Evolutionary conservation across 2,329 filamentous ascomycete genomes (phyloP).

Genomic region (Talaromyces islandicus): DNA sequence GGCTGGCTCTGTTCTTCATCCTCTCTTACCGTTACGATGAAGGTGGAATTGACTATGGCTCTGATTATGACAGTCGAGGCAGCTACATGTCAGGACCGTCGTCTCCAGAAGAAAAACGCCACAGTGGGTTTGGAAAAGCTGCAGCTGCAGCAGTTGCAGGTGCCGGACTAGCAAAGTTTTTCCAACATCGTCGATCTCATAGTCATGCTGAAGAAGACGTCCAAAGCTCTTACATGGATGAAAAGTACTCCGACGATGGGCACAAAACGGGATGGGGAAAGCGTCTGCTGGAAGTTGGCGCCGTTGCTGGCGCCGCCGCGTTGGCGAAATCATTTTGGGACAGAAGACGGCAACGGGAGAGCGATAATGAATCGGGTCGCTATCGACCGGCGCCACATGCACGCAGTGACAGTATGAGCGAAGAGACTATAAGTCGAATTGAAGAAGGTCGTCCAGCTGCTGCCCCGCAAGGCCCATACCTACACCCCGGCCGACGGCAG

Average conservation of each 20-base stretch:
- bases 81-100: slow-evolving; percentile 52
- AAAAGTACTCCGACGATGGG: slow-evolving; percentile 58
- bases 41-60: slow-evolving; percentile 43
- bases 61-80: slow-evolving; percentile 54
- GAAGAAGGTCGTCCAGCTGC: slow-evolving; percentile 46
- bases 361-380: slow-evolving; percentile 47
- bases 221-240: slow-evolving; percentile 55
- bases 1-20: slow-evolving; percentile 72
- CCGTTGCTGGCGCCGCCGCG: slow-evolving; percentile 57
- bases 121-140: slow-evolving; percentile 43
- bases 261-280: slow-evolving; percentile 52
- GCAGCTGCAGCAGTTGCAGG: slow-evolving; percentile 53
- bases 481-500: slow-evolving; percentile 20
- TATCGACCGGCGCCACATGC: slow-evolving; percentile 47
- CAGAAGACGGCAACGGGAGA: slow-evolving; percentile 48
- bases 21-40: slow-evolving; percentile 63
- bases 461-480: slow-evolving; percentile 16
- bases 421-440: slow-evolving; percentile 35
- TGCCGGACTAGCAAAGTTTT: slow-evolving; percentile 52
- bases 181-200: slow-evolving; percentile 29
- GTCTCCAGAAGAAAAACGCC: slow-evolving; percentile 36
- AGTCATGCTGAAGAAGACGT: slow-evolving; percentile 39
- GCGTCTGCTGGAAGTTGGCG: slow-evolving; percentile 56
- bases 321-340: slow-evolving; percentile 56
- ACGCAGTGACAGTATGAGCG: slow-evolving; percentile 37